These are phyloP conservation scores for Arabis alpina DNA, from an alignment of 345 rosid genomes.

Conservation along the genomic window DNA sequence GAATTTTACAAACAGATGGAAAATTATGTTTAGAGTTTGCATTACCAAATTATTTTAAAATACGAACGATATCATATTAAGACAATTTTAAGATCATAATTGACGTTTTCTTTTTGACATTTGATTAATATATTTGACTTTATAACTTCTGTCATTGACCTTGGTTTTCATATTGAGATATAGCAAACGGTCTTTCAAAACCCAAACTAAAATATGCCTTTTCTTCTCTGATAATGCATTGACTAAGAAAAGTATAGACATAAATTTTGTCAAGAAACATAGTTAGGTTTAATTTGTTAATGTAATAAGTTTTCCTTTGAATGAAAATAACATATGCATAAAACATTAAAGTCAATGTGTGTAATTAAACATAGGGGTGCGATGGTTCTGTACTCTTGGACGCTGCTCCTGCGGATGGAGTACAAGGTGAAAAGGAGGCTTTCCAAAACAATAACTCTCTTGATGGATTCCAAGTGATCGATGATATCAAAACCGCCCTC, in stretches of 20 bases:
- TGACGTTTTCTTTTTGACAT: neutral
- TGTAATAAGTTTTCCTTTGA: neutral
- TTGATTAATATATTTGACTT: constrained; percentile 6
- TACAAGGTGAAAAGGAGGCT: constrained; percentile 47
- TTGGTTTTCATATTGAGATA: constrained; percentile 20
- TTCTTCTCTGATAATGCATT: neutral
- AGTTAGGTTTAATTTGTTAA: neutral
- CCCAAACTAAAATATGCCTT: constrained; percentile 4
- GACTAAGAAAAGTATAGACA: constrained; percentile 8
- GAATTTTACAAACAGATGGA: no score
- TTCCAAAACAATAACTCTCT: constrained; percentile 42
- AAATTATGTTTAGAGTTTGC: neutral
- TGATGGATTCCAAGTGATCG: constrained; percentile 48
- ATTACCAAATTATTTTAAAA: neutral
- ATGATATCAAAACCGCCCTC: constrained; percentile 55
- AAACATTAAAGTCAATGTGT: neutral
- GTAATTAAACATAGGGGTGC: constrained; percentile 48
- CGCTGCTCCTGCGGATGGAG: constrained; percentile 42
- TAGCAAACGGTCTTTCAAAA: constrained; percentile 18
- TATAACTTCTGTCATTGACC: neutral
- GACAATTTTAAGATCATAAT: neutral
- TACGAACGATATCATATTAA: neutral
- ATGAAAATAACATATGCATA: neutral
- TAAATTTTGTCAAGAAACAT: neutral
- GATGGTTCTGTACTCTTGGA: constrained; percentile 63